phyloP scores from a whole-genome alignment of 1,284 basidiomycete genomes.

The Boletus mariae region DNA sequence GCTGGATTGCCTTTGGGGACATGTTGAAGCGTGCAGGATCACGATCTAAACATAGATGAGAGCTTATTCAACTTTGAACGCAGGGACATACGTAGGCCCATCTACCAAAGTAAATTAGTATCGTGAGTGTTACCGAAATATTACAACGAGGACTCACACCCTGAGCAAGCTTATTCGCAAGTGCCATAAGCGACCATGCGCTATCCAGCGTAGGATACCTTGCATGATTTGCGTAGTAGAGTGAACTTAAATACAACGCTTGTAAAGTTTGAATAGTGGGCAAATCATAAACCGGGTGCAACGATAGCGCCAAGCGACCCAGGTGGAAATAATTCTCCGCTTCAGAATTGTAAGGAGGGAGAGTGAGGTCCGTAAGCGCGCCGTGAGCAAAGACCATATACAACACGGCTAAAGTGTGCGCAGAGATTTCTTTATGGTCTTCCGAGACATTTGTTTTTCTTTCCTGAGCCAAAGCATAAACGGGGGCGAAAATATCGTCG shows the following conservation, averaged over 20 bases:
- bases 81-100: conserved; percentile 49
- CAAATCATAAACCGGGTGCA: conserved; percentile 60
- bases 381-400: conserved; percentile 60
- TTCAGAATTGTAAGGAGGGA: conserved; percentile 55
- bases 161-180: conserved; percentile 55
- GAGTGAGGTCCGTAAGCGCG: conserved; percentile 59
- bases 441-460: conserved; percentile 30
- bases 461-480: conserved; percentile 53
- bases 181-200: conserved; percentile 47
- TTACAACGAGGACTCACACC: conserved; percentile 41
- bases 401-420: conserved; percentile 55
- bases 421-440: conserved; percentile 34
- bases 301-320: conserved; percentile 51
- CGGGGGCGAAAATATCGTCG: conserved; percentile 56
- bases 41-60: conserved; percentile 43
- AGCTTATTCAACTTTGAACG: background rate
- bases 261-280: conserved; percentile 61
- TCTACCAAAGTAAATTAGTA: conserved; percentile 33
- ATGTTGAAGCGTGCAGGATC: conserved; percentile 58
- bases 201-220: conserved; percentile 51
- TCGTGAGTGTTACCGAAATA: background rate
- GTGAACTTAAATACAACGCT: conserved; percentile 51
- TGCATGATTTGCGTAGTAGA: conserved; percentile 53
- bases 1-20: conserved; percentile 49
- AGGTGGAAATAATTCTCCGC: conserved; percentile 60